phyloP scores from a whole-genome alignment of 2,329 filamentous ascomycete species.

The Exophiala viscosa region DNA sequence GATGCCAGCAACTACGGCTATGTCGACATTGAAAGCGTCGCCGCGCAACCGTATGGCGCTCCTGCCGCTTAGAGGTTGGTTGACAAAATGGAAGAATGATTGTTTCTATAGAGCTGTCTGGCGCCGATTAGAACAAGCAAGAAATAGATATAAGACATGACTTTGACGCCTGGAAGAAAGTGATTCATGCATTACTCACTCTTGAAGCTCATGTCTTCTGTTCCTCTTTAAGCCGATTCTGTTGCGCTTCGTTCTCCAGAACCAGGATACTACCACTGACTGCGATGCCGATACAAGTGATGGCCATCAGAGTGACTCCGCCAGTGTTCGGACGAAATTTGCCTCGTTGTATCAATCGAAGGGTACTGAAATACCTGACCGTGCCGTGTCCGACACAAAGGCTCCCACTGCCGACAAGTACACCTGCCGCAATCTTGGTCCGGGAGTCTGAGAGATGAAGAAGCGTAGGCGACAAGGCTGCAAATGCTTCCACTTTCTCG shows the following conservation, averaged over 20 bases:
- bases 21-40: slow-evolving; percentile 35
- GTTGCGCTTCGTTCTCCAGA: slow-evolving; percentile 12
- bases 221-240: slow-evolving; percentile 2
- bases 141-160: too few relatives aligned
- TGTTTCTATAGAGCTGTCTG: not conserved
- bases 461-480: slow-evolving; percentile 15
- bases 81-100: not conserved
- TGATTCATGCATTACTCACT: not conserved
- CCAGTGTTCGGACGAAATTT: slow-evolving; percentile 34
- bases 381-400: slow-evolving; percentile 49
- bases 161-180: not conserved
- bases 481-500: slow-evolving; percentile 37
- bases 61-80: not conserved
- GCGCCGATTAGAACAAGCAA: not conserved
- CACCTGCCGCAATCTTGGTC: slow-evolving; percentile 39
- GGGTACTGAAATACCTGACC: slow-evolving; percentile 45
- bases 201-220: not conserved
- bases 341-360: slow-evolving; percentile 43
- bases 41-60: slow-evolving; percentile 1
- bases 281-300: slow-evolving; percentile 19
- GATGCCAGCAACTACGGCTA: slow-evolving; percentile 44
- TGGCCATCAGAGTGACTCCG: slow-evolving; percentile 14
- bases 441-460: slow-evolving; percentile 16
- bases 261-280: slow-evolving; percentile 14
- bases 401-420: slow-evolving; percentile 45